Evolutionary conservation across 805 yeast genomes (phyloP).

Genomic region (Spathaspora arborariae): DNA sequence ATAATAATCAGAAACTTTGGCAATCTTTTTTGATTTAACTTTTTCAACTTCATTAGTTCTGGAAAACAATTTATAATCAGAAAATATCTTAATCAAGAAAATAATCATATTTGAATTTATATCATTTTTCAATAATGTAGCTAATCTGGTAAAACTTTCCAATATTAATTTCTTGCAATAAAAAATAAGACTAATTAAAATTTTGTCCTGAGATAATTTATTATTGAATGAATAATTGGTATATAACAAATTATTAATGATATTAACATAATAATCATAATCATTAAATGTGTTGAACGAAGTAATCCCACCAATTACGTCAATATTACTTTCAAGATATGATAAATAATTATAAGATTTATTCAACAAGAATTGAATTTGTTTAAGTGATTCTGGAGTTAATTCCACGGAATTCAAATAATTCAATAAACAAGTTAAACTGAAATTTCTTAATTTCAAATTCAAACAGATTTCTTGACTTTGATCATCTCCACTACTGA

Average conservation of each 20-base stretch:
- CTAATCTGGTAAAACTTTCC: conserved; percentile 31
- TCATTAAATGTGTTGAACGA: conserved; percentile 30
- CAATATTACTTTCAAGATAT: conserved; percentile 35
- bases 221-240: conserved; percentile 19
- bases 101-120: conserved; percentile 40
- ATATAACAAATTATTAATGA: conserved; percentile 26
- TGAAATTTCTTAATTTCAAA: conserved; percentile 33
- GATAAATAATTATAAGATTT: conserved; percentile 40
- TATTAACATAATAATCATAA: conserved; percentile 24
- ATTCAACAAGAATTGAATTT: conserved; percentile 36
- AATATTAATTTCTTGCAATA: conserved; percentile 35
- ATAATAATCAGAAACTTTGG: conserved; percentile 22
- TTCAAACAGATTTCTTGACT: conserved; percentile 29
- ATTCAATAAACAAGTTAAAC: conserved; percentile 37
- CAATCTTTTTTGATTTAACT: conserved; percentile 15
- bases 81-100: conserved; percentile 33
- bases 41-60: conserved; percentile 12
- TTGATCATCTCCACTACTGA: conserved; percentile 17
- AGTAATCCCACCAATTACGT: conserved; percentile 29
- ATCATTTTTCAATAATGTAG: conserved; percentile 31
- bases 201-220: conserved; percentile 20
- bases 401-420: conserved; percentile 34
- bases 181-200: conserved; percentile 29
- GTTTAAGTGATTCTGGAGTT: conserved; percentile 39
- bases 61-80: conserved; percentile 33